Evolutionary conservation across 2,329 filamentous ascomycete species (phyloP).

Genomic region (Ascochyta koolunga): DNA sequence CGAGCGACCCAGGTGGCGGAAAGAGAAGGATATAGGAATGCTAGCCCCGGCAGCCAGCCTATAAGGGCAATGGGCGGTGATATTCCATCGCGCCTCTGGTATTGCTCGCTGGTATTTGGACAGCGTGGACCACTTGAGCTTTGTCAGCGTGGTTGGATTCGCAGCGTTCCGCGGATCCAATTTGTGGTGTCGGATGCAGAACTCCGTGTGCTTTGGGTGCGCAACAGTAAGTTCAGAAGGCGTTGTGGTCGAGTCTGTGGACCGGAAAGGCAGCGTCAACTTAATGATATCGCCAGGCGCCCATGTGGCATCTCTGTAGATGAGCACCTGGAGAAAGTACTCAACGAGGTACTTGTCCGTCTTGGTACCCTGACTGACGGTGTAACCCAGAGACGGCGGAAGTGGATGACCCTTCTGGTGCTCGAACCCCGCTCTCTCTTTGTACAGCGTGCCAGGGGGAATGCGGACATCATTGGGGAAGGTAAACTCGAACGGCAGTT

Average conservation of each 20-base stretch:
- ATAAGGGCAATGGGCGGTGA: not conserved
- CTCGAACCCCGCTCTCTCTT: not conserved
- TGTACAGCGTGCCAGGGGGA: not conserved
- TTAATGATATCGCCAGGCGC: not conserved
- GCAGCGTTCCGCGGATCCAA: not conserved
- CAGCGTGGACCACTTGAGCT: not conserved
- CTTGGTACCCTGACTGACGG: not conserved
- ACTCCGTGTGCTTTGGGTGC: not conserved
- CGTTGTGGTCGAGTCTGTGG: not conserved
- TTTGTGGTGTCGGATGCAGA: not conserved
- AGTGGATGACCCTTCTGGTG: not conserved
- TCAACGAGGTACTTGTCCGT: not conserved
- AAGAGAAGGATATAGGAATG: not conserved
- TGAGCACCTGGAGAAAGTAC: not conserved
- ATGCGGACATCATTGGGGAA: not conserved
- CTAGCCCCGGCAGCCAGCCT: not conserved
- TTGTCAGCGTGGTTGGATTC: not conserved
- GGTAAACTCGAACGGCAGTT: not conserved
- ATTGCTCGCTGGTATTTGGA: not conserved
- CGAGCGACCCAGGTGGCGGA: not conserved
- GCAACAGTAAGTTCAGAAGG: not conserved
- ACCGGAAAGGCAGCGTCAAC: not conserved
- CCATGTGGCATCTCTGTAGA: not conserved
- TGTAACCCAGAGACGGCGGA: not conserved
- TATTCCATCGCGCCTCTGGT: not conserved